Percentiles rank a stretch among this genome's conserved stretches.
Evolutionary conservation across 768 basidiomycete genomes (phyloP).

Genomic region (Hericium rajendrae): DNA sequence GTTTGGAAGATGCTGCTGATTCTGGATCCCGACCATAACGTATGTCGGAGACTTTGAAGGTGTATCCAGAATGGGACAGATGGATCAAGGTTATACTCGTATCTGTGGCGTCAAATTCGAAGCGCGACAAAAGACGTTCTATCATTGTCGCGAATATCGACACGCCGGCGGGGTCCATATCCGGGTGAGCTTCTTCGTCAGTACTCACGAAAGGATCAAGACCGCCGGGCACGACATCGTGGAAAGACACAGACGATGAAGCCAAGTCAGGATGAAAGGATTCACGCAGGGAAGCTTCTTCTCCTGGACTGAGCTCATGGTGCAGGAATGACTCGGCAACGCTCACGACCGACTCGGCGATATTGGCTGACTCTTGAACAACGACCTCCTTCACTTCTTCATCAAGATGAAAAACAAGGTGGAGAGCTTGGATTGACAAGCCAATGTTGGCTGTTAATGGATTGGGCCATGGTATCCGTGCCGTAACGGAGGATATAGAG

Average conservation of each 20-base stretch:
- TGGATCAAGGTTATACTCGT: conserved; percentile 62
- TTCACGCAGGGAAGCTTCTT: conserved; percentile 61
- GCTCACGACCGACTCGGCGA: conserved; percentile 74
- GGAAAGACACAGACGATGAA: conserved; percentile 14
- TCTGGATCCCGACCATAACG: conserved; percentile 41
- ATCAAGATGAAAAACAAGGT: conserved; percentile 51
- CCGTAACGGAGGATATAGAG: conserved; percentile 63
- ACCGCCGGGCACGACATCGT: conserved; percentile 56
- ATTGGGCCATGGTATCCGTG: conserved; percentile 79
- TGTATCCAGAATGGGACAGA: conserved; percentile 52
- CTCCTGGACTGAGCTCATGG: conserved; percentile 62
- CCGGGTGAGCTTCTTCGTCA: conserved; percentile 32
- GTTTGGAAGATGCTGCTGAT: background rate
- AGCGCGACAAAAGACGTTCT: conserved; percentile 67
- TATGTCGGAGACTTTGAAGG: conserved; percentile 46
- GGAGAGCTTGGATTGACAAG: conserved; percentile 56
- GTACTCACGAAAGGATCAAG: conserved; percentile 44
- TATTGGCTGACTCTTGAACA: conserved; percentile 26
- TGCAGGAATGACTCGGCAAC: conserved; percentile 83
- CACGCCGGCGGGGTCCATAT: conserved; percentile 62
- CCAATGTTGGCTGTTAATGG: conserved; percentile 67
- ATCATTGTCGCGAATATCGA: conserved; percentile 75
- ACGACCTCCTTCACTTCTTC: conserved; percentile 14
- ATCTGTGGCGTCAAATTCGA: conserved; percentile 67
- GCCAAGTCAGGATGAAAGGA: conserved; percentile 47